Evolutionary conservation across 2,329 filamentous ascomycete species (phyloP).

Genomic region (Huntiella decipiens): DNA sequence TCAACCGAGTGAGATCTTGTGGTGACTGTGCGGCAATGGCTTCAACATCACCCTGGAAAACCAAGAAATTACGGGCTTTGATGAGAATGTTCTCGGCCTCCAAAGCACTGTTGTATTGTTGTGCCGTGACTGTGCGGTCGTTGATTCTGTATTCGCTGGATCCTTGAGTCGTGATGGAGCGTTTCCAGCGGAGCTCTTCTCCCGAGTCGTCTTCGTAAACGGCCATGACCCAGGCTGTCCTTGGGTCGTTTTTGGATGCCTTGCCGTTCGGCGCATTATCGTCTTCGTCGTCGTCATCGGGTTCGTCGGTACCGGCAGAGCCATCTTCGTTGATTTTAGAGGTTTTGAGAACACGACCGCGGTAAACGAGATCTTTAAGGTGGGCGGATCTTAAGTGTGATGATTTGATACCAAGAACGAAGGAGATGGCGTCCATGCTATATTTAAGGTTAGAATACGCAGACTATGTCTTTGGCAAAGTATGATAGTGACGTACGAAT

Average conservation of each 20-base stretch:
- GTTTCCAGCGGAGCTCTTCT: slow-evolving; percentile 90
- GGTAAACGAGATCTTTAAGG: slow-evolving; percentile 86
- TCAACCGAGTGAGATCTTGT: slow-evolving; percentile 77
- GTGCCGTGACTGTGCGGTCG: slow-evolving; percentile 68
- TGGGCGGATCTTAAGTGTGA: slow-evolving; percentile 92
- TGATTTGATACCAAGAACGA: slow-evolving; percentile 95
- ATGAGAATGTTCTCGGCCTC: slow-evolving; percentile 93
- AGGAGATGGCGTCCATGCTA: slow-evolving; percentile 98
- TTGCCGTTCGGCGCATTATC: slow-evolving; percentile 38
- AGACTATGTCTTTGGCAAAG: not conserved
- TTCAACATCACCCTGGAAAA: slow-evolving; percentile 96
- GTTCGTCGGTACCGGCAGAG: slow-evolving; percentile 45
- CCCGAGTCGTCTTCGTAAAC: slow-evolving; percentile 96
- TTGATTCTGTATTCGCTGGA: slow-evolving; percentile 96
- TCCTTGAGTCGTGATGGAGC: slow-evolving; percentile 73
- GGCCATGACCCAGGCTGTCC: slow-evolving; percentile 96
- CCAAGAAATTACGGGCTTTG: slow-evolving; percentile 92
- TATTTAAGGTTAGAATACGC: slow-evolving; percentile 6
- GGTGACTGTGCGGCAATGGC: slow-evolving; percentile 90
- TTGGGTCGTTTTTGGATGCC: slow-evolving; percentile 62
- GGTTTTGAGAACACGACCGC: slow-evolving; percentile 78
- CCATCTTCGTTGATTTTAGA: slow-evolving; percentile 86
- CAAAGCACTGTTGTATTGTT: slow-evolving; percentile 81
- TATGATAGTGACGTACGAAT: slow-evolving; percentile 47
- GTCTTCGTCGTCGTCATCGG: slow-evolving; percentile 42